Evolutionary conservation across 2,329 filamentous ascomycete species (phyloP), one percentile per base, ranked within the genome.

Genomic region (Penicillium sp.): DNA sequence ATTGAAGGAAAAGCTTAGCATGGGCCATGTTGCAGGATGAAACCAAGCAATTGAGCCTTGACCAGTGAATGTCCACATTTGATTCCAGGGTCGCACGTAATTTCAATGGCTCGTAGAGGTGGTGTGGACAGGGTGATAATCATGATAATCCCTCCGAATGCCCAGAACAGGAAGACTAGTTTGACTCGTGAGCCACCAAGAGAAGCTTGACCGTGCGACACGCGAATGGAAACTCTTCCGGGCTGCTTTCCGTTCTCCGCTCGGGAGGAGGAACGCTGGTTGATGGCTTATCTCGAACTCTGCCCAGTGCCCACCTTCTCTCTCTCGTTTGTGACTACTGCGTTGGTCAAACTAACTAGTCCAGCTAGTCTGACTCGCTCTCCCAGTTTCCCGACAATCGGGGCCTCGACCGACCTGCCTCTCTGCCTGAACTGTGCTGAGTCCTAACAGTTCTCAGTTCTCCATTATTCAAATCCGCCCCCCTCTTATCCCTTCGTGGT

Each of bases 401-500:
- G 24, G 43, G 43, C 24, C 43, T 46, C 43, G 24, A 31, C 43
- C 43, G 16, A 31, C 43, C 22, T 40, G 19, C 11, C 6, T 46
- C 43, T 31, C 43, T 46, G 43, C 43, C 43, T 31, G 22, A 31
- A 6, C 16, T n/a, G n/a, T 31, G 31, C 31, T 3, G 24, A 27
- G n/a, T 40, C 39, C 39, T 40, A 3, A 19, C 18, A 90, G 62
- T 82, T 85, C 47, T 77, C 51, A 36, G 49, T 59, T 43, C 59
- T 50, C 22, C 44, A 35, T 46, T 37, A 31, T 31, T 10, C 31
- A 31, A 1, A 31, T n/a, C n/a, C 58, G 49, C 22, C 55, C 54
- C 46, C 41, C 36, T 31, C 43, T 24, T 19, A 24, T 50, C 47
- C 33, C 11, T 24, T 63, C 40, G 39, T 51, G 39, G 18, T 39